Evolutionary conservation across 257 asterid species (phyloP).

Genomic region (Nemophila menziesii): DNA sequence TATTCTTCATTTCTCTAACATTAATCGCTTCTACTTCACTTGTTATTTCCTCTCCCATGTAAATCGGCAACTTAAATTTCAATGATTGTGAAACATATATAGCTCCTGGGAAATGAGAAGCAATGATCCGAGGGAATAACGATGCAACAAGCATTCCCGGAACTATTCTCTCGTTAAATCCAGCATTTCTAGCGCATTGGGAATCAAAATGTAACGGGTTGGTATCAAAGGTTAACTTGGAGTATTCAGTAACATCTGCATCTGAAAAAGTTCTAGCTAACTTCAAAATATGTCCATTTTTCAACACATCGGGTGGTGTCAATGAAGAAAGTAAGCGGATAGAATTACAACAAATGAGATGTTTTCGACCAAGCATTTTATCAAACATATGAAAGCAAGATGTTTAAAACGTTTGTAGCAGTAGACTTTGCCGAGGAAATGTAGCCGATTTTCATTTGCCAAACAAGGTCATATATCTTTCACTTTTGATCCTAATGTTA

Average conservation of each 20-base stretch:
- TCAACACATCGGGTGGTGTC: constrained; percentile 30
- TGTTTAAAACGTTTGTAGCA: too few relatives aligned
- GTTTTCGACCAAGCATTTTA: neutral
- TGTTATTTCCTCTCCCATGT: constrained; percentile 47
- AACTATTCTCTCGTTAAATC: constrained; percentile 39
- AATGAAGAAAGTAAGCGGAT: constrained; percentile 15
- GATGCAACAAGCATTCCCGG: constrained; percentile 85
- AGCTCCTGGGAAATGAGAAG: constrained; percentile 66
- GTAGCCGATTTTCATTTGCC: too few relatives aligned
- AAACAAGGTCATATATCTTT: too few relatives aligned
- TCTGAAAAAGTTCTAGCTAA: constrained; percentile 37
- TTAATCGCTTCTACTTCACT: constrained; percentile 45
- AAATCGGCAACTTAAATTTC: constrained; percentile 60
- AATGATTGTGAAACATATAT: constrained; percentile 64
- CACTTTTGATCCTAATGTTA: too few relatives aligned
- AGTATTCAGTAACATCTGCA: constrained; percentile 41
- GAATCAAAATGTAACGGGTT: constrained; percentile 71
- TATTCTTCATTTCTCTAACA: constrained; percentile 30
- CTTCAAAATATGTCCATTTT: constrained; percentile 38
- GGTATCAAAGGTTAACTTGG: constrained; percentile 50
- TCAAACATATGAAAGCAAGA: too few relatives aligned
- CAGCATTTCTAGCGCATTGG: constrained; percentile 45
- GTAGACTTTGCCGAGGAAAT: too few relatives aligned
- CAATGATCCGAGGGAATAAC: constrained; percentile 68
- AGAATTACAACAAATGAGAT: neutral